Base-by-base conservation (phyloP, 2,329 filamentous ascomycete species). In the Mariannaea elegans region DNA sequence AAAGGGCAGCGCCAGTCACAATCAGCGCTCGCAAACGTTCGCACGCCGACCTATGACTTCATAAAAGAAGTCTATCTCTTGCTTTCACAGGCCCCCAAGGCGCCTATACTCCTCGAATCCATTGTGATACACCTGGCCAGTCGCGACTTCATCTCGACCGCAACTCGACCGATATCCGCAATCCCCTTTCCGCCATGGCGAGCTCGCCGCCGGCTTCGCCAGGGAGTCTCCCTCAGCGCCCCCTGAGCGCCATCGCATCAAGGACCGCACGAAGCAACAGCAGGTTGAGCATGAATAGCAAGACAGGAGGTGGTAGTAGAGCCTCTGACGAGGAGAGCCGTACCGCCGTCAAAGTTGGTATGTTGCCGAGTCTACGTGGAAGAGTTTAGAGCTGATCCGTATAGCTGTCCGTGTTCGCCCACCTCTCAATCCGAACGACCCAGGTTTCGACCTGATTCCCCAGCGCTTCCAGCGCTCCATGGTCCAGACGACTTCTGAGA, bases 321-420 rank as follows among this genome's bases (percentile, higher is more conserved):
- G 90, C 90, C 21, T 97, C 93, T 0, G 94, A 97, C 71, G 94
- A 97, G 70, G 94, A 97, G 75, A 85, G 85, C 64, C 94, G 91
- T 75, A 97, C 94, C 7, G 92, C 94, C 23, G 94, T 97, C 79
- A 95, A 92, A 94, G 94, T 97, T 75, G 94, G 94, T 97, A 86
- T 71, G 93, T 91, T 45, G 18, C 47, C 19, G 8, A 19, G 7
- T n/a, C n/a, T n/a, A 5, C 7, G 14, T 12, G 18, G 8, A 4
- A 6, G 38, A 21, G 5, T 10, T 7, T 31, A 21, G 19, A 21
- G 38, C n/a, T 50, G 47, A 61, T 46, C 16, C 47, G n/a, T 3
- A 6, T 75, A 98, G 95, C 91, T 75, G 93, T 99, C 71, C 93
- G 95, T 75, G 90, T 98, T 47, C 92, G 95, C 70, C 95, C 95